Evolutionary conservation across 208 protist genomes (phyloP), one percentile per base, ranked within the genome.

Genomic region (Leishmania tropica): DNA sequence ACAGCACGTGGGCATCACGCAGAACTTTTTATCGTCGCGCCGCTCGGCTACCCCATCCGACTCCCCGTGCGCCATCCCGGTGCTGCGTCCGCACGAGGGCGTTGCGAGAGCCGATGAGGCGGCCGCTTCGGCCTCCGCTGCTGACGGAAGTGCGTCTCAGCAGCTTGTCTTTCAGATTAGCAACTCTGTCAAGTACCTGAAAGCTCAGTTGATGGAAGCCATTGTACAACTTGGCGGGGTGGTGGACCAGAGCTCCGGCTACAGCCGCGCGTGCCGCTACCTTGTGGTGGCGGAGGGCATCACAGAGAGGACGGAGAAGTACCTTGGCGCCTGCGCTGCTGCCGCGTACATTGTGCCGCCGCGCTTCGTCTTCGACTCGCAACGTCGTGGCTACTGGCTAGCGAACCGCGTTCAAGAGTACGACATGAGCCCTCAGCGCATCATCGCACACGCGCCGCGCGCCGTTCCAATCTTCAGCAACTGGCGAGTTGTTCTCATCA

Each of bases 231-330:
- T 96, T 37, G 91, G 91, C 76, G 80, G 84, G n/a, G 48, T 70
- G 45, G 87, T 95, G 31, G 90, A 94, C 54, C 78, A 81, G 35
- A 79, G 85, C 70, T 88, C 76, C 53, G 65, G 76, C 60, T 95
- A 91, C 79, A 87, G 83, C 48, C 81, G 76, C 31, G 45, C 70
- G 24, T 88, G 86, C 58, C 92, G 89, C 65, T 92, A 92, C 64
- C 87, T 95, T 17, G 79, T 96, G 35, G 87, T 85, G 40, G 88
- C 88, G 21, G 90, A 94, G 53, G 92, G 93, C 40, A 78, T 92
- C 73, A 88, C 89, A 5, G 92, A 96, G 87, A 87, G 93, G 17
- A 96, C 91, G 42, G 92, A 95, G 81, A 95, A 94, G 81, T 96
- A 91, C 60, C 76, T 96, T 42, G 85, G 92, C 47, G 87, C 88